Percentiles rank a stretch among this genome's conserved stretches.
phyloP scores from a whole-genome alignment of 805 yeast species.

The Candida vaughaniae region DNA sequence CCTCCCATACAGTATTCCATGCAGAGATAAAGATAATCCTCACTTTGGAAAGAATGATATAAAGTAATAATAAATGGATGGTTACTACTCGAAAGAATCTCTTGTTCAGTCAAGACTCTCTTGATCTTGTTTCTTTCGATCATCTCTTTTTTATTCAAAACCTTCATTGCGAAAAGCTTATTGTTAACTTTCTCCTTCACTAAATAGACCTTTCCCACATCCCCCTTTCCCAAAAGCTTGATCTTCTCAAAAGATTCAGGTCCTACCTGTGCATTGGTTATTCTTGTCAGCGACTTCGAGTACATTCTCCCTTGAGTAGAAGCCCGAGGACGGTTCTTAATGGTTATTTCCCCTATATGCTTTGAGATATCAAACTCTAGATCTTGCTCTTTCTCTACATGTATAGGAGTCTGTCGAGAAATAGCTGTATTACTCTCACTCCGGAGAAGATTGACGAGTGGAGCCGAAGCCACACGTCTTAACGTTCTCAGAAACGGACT shows the following conservation, averaged over 20 bases:
- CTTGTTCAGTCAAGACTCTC: conserved; percentile 94
- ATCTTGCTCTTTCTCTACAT: conserved; percentile 21
- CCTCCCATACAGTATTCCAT: conserved; percentile 99
- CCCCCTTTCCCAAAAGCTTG: conserved; percentile 92
- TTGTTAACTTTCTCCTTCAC: conserved; percentile 79
- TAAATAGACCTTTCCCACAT: conserved; percentile 93
- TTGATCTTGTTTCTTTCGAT: conserved; percentile 91
- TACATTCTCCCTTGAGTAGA: conserved; percentile 56
- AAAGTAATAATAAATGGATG: conserved; percentile 97
- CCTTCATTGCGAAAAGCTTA: conserved; percentile 88
- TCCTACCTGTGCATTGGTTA: conserved; percentile 75
- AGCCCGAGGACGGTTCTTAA: conserved; percentile 35
- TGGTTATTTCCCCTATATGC: conserved; percentile 44
- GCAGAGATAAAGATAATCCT: conserved; percentile 85
- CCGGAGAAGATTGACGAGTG: conserved; percentile 49
- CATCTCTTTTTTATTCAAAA: conserved; percentile 88
- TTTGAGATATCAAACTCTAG: conserved; percentile 42
- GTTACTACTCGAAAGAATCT: conserved; percentile 88
- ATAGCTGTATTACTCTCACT: conserved; percentile 14
- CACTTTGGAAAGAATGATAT: conserved; percentile 95
- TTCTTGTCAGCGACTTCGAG: conserved; percentile 71
- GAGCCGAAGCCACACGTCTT: conserved; percentile 84
- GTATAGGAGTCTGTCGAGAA: neutral
- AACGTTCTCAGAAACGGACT: conserved; percentile 22
- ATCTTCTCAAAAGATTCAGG: conserved; percentile 88